Conservation (phyloP, 2,329 filamentous ascomycete species). For the Colletotrichum sp. region DNA sequence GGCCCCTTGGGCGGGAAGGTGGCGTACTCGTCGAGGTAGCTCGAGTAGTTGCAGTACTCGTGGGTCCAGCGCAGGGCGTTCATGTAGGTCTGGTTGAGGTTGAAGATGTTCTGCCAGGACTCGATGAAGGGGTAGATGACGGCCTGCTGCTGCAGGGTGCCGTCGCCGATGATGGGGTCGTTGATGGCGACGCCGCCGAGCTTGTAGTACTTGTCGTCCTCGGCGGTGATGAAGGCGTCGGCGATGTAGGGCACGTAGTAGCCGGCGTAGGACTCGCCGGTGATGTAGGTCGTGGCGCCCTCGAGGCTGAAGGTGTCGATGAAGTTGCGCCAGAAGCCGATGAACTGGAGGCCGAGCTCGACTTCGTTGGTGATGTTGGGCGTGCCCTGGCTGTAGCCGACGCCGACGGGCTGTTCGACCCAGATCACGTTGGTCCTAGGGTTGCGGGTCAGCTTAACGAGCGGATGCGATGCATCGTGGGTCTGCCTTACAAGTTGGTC, state of each 20-base stretch:
- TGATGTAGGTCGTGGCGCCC: constrained; percentile 74
- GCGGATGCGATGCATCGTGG: rapidly evolving
- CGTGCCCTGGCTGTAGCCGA: constrained; percentile 71
- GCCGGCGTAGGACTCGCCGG: constrained; percentile 74
- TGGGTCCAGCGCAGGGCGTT: constrained; percentile 56
- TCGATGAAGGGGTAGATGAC: constrained; percentile 65
- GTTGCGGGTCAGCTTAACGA: rapidly evolving
- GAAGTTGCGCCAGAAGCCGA: constrained; percentile 84
- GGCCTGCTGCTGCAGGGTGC: constrained; percentile 46
- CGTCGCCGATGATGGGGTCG: constrained; percentile 69
- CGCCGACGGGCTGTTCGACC: constrained; percentile 72
- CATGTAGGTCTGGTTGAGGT: constrained; percentile 65
- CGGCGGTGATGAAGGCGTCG: constrained; percentile 70
- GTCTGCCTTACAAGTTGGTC: constrained; percentile 57
- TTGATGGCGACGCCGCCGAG: constrained; percentile 74
- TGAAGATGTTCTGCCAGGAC: constrained; percentile 64
- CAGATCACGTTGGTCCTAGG: constrained; percentile 72
- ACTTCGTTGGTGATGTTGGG: constrained; percentile 69
- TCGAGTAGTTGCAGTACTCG: constrained; percentile 66
- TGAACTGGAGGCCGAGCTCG: constrained; percentile 73
- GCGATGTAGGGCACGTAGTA: constrained; percentile 74
- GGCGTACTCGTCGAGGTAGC: constrained; percentile 65
- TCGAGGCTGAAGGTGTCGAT: constrained; percentile 71
- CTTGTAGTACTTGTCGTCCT: constrained; percentile 72
- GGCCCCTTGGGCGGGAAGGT: constrained; percentile 66